These are phyloP conservation scores for Aureobasidium namibiae DNA, from an alignment of 2,329 filamentous ascomycete genomes.

Conservation along the genomic window DNA sequence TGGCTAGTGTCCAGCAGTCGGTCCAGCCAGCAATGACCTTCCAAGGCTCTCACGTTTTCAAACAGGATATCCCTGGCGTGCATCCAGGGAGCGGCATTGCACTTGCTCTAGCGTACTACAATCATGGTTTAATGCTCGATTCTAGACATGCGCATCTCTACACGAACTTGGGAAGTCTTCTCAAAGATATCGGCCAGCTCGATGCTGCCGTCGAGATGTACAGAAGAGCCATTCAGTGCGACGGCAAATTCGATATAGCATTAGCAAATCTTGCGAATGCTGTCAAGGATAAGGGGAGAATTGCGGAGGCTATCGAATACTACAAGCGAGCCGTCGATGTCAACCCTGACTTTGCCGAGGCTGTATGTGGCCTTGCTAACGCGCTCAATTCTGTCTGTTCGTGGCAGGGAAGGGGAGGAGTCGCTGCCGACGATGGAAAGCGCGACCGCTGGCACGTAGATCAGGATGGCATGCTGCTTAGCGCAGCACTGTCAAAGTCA, in stretches of 20 bases:
- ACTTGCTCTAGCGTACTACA: constrained; percentile 86
- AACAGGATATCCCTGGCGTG: constrained; percentile 61
- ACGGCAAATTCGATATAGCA: constrained; percentile 93
- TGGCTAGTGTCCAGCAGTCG: constrained; percentile 85
- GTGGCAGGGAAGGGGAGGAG: constrained; percentile 83
- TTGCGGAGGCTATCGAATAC: constrained; percentile 84
- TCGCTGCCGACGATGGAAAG: constrained; percentile 62
- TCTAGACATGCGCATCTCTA: constrained; percentile 88
- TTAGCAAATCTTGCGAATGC: constrained; percentile 94
- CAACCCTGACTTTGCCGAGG: constrained; percentile 95
- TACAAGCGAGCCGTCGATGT: constrained; percentile 83
- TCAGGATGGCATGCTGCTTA: constrained; percentile 70
- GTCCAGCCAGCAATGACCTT: constrained; percentile 31
- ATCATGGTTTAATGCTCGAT: constrained; percentile 84
- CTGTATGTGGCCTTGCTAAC: constrained; percentile 89
- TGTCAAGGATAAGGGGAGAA: constrained; percentile 89
- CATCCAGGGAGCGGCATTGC: constrained; percentile 78
- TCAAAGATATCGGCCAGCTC: constrained; percentile 94
- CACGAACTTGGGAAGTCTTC: constrained; percentile 86
- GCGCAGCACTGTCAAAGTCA: constrained; percentile 54
- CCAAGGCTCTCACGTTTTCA: constrained; percentile 23
- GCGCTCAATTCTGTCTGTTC: constrained; percentile 94
- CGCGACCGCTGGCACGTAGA: constrained; percentile 93
- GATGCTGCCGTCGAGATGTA: constrained; percentile 94
- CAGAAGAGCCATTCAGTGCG: constrained; percentile 83